phyloP scores from a whole-genome alignment of 768 basidiomycete species.

The Phylloporus sp. region DNA sequence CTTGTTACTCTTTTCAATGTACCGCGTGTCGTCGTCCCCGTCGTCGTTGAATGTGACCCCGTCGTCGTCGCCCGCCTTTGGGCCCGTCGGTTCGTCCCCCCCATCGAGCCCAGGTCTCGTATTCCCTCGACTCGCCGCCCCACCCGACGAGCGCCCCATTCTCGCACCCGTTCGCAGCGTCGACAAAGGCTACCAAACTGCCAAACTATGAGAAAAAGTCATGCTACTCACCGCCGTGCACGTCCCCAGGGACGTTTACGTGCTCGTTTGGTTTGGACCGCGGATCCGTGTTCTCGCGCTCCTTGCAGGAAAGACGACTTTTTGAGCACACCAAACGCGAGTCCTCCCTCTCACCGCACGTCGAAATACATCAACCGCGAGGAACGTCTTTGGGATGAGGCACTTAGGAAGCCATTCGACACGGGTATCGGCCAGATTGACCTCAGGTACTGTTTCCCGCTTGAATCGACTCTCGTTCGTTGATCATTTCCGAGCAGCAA shows the following conservation, averaged over 20 bases:
- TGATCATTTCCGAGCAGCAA: conserved; percentile 29
- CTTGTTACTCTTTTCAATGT: background rate
- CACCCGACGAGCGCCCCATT: conserved; percentile 9
- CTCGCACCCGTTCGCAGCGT: conserved; percentile 54
- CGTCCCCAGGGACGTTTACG: conserved; percentile 21
- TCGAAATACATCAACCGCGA: conserved; percentile 27
- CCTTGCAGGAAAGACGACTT: conserved; percentile 26
- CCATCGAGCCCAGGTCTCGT: conserved; percentile 30
- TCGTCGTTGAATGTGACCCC: conserved; percentile 38
- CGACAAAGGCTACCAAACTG: conserved; percentile 42
- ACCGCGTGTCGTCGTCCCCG: background rate
- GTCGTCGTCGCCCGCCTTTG: conserved; percentile 43
- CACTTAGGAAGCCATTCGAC: conserved; percentile 41
- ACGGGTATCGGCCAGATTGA: conserved; percentile 46
- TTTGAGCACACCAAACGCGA: conserved; percentile 10
- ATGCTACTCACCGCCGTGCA: conserved; percentile 15
- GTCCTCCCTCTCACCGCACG: conserved; percentile 10
- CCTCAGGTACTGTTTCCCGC: conserved; percentile 43
- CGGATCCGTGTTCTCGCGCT: conserved; percentile 12
- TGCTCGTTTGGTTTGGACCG: conserved; percentile 14
- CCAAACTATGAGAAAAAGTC: conserved; percentile 45
- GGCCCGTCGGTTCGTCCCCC: conserved; percentile 36
- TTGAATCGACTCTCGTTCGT: conserved; percentile 2
- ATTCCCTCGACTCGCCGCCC: conserved; percentile 31
- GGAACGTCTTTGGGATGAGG: conserved; percentile 44